Conservation (phyloP, 257 asterid genomes). For the Perilla frutescens region DNA sequence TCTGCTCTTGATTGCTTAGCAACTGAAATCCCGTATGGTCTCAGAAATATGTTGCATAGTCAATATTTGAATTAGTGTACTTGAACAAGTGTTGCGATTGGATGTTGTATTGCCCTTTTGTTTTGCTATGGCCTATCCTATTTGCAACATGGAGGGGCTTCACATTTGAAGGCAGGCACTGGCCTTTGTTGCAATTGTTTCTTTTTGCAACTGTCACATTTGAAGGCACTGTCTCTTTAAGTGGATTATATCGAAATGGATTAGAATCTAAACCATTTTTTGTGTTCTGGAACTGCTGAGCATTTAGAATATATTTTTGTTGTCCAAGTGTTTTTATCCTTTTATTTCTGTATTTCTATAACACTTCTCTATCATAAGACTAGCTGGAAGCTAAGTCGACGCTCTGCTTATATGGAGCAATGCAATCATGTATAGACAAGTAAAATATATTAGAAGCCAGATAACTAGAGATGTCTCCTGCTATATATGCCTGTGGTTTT, state of each 20-base stretch:
- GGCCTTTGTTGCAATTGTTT: background rate
- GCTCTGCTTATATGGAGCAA: constrained; percentile 2
- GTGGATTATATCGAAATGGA: background rate
- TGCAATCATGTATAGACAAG: constrained; percentile 4
- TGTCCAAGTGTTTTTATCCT: background rate
- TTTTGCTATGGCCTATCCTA: background rate
- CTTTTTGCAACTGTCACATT: background rate
- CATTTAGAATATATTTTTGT: background rate
- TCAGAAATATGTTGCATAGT: background rate
- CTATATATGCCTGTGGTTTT: constrained; percentile 22
- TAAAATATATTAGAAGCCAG: background rate
- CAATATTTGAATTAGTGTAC: background rate
- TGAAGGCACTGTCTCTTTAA: background rate
- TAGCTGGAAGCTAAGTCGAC: constrained; percentile 27
- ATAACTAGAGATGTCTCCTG: constrained; percentile 4
- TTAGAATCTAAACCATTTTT: background rate
- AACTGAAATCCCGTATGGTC: constrained; percentile 10
- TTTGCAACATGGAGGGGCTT: background rate
- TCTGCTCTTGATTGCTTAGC: constrained; percentile 16
- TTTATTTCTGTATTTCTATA: constrained; percentile 14
- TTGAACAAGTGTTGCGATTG: background rate
- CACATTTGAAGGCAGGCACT: constrained; percentile 13
- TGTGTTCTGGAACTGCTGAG: constrained; percentile 5
- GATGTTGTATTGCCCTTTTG: background rate
- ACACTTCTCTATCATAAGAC: background rate